phyloP scores from a whole-genome alignment of 139 green algal species.

The Coelastrella sp. region DNA sequence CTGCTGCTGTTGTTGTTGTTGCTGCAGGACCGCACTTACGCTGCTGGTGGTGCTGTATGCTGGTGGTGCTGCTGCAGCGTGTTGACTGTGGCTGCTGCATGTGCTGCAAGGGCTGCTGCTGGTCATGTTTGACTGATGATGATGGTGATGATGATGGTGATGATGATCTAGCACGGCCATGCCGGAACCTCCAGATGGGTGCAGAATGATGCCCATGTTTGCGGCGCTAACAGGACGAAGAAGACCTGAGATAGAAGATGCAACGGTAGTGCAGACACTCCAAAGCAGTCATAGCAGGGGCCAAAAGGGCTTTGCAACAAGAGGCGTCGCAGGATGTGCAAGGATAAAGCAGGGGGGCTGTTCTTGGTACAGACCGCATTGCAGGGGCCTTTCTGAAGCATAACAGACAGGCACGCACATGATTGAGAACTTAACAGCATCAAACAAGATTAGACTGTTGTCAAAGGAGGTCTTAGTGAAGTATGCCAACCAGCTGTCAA shows the following conservation, averaged over 20 bases:
- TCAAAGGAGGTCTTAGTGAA: too few relatives aligned
- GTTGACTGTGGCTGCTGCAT: conserved; percentile 37
- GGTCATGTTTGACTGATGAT: neutral
- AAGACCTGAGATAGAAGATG: neutral
- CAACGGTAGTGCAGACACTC: too few relatives aligned
- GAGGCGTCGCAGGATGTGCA: too few relatives aligned
- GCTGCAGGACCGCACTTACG: neutral
- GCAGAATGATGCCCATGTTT: conserved; percentile 13
- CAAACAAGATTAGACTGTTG: too few relatives aligned
- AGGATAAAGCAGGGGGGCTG: too few relatives aligned
- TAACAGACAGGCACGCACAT: too few relatives aligned
- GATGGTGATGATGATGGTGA: neutral
- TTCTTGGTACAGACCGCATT: too few relatives aligned
- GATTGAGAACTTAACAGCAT: too few relatives aligned
- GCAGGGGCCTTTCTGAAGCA: too few relatives aligned
- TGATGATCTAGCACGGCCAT: neutral
- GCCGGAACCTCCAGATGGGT: neutral
- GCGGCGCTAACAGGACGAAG: neutral
- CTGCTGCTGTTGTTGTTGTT: conserved; percentile 7
- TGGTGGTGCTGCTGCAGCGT: conserved; percentile 17
- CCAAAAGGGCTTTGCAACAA: too few relatives aligned
- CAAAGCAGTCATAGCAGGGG: too few relatives aligned
- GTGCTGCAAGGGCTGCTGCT: conserved; percentile 20
- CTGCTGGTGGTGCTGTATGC: conserved; percentile 5
- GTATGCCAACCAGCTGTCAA: too few relatives aligned